phyloP scores from a whole-genome alignment of 108 stramenopile genomes.

The Skeletonema grethae region DNA sequence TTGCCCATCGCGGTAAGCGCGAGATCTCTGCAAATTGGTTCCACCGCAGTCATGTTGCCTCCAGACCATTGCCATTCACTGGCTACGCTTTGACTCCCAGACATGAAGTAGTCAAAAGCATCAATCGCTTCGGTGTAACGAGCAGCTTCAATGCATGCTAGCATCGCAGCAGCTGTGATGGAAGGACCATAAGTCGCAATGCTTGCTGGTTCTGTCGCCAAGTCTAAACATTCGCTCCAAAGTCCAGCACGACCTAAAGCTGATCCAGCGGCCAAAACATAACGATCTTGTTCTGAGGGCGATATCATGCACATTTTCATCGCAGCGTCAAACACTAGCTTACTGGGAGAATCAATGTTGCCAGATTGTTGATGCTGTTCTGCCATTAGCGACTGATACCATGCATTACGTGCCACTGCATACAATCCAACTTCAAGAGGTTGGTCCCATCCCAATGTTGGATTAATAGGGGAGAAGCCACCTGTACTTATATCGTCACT shows the following conservation, averaged over 20 bases:
- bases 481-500: conserved; percentile 41
- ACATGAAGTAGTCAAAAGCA: conserved; percentile 45
- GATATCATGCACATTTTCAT: conserved; percentile 74
- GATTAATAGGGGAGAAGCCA: conserved; percentile 44
- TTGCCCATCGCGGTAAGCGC: conserved; percentile 61
- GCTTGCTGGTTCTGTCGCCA: conserved; percentile 39
- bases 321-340: conserved; percentile 68
- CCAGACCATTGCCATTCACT: conserved; percentile 81
- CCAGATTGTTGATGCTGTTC: conserved; percentile 5
- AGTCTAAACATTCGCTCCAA: conserved; percentile 66
- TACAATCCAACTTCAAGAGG: conserved; percentile 60
- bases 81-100: conserved; percentile 31
- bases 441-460: conserved; percentile 46
- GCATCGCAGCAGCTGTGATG: conserved; percentile 67
- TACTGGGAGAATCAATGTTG: conserved; percentile 7
- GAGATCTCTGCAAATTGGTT: conserved; percentile 71
- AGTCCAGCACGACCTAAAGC: conserved; percentile 78
- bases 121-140: conserved; percentile 51
- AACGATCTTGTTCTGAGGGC: conserved; percentile 66
- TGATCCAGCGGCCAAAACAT: conserved; percentile 80
- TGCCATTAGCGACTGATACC: background rate
- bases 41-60: conserved; percentile 47
- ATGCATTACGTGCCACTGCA: conserved; percentile 52
- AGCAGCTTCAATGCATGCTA: conserved; percentile 60
- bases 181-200: conserved; percentile 40